Base-by-base conservation (phyloP, 2,329 filamentous ascomycete genomes). In the Ceratocystis diversiconidia region DNA sequence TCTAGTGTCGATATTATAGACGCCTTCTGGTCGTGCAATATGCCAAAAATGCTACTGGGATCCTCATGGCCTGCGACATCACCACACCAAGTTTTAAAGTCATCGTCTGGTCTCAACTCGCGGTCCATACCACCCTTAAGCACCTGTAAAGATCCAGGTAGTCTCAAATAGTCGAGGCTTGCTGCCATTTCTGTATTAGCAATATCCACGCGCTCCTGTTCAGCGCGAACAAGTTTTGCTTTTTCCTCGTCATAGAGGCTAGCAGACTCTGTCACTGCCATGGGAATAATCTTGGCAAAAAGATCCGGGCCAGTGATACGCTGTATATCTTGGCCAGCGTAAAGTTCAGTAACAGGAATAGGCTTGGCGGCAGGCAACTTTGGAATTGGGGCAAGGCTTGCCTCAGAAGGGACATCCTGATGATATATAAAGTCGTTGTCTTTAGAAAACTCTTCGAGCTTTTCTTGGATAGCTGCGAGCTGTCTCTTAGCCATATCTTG, bases 391-490 rank as follows among this genome's bases (percentile, higher is more conserved):
- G 89, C 78, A 12, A 99, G 78, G 32, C 87, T 87, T 3, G 91
- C 89, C 74, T 96, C 91, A 8, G 87, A 86, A 0, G 94, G 92
- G 1, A 99, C 87, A 1, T 85, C 86, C 71, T 97, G 90, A 73
- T 99, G 94, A 73, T 99, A 99, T 73, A 99, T 96, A 75, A 94
- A 97, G 73, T 99, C 94, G 70, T 99, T 99, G 74, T 99, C 94
- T 72, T 95, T 96, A 70, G 82, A 80, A 62, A 92, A 81, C 68
- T 89, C 86, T 19, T 79, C 79, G 25, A 96, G 78, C 73, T 89
- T 92, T 68, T 92, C 88, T 73, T 95, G 88, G 2, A 96, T 87
- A 41, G 85, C 87, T 0, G 88, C 80, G 32, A 89, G 76, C 71
- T 97, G 92, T 68, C 91, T 84, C 74, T 90, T 95, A 17, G 90